phyloP scores from a whole-genome alignment of 164 flowering plant genomes.

The Liquidambar formosana region DNA sequence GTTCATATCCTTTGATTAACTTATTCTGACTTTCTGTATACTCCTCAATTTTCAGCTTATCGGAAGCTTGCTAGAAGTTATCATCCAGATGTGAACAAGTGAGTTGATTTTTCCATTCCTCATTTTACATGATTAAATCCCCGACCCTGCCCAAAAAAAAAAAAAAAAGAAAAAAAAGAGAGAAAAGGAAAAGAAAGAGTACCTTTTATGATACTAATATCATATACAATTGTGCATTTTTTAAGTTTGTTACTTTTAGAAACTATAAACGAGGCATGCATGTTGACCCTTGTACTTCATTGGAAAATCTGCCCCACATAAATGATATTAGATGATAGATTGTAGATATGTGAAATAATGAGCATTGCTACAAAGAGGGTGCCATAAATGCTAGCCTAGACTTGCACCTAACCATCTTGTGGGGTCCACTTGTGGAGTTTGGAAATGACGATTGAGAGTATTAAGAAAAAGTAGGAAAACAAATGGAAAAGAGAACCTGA shows the following conservation, averaged over 20 bases:
- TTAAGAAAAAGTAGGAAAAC: too few species aligned
- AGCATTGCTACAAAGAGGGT: background rate
- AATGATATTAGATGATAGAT: too few species aligned
- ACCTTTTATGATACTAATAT: too few species aligned
- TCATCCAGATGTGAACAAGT: conserved; percentile 98
- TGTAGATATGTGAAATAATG: background rate
- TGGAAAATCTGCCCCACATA: too few species aligned
- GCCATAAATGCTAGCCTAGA: background rate
- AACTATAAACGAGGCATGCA: too few species aligned
- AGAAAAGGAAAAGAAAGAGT: too few species aligned
- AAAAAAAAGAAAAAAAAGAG: too few species aligned
- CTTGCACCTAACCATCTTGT: background rate
- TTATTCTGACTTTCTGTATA: background rate
- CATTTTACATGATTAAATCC: background rate
- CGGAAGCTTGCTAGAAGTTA: conserved; percentile 89
- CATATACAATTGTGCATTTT: background rate
- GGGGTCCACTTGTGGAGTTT: background rate
- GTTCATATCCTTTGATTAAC: background rate
- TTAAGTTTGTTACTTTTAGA: background rate
- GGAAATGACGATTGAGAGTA: too few species aligned
- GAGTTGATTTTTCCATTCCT: conserved; percentile 29
- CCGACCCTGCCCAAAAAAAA: too few species aligned
- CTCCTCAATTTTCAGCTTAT: conserved; percentile 60
- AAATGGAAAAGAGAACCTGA: too few species aligned
- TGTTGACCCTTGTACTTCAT: too few species aligned